phyloP scores from a whole-genome alignment of 169 alveolate species.

The Cryptosporidium baileyi region DNA sequence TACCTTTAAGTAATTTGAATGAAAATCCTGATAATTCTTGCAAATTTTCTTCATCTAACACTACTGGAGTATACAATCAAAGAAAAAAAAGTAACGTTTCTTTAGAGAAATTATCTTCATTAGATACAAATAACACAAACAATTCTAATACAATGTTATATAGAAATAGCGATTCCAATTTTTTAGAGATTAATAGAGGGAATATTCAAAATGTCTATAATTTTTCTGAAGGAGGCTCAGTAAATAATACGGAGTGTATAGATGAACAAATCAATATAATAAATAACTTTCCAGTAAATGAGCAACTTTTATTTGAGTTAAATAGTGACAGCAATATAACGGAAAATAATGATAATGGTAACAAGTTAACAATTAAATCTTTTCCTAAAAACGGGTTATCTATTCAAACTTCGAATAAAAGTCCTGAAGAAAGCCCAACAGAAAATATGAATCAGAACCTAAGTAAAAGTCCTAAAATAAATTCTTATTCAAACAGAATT shows the following conservation, averaged over 20 bases:
- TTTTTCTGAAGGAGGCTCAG: no score
- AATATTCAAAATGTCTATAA: no score
- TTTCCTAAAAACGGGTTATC: not conserved
- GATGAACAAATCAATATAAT: slow-evolving; percentile 10
- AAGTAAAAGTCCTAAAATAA: not conserved
- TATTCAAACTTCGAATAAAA: not conserved
- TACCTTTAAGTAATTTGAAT: not conserved
- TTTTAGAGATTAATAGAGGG: no score
- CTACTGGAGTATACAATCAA: not conserved
- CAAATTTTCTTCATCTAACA: not conserved
- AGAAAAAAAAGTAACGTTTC: not conserved
- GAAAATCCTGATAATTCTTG: not conserved
- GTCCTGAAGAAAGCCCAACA: slow-evolving; percentile 20
- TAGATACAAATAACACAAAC: not conserved
- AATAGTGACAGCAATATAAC: not conserved
- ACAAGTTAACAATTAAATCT: not conserved
- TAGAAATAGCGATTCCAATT: not conserved
- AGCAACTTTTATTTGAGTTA: not conserved
- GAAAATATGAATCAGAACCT: not conserved
- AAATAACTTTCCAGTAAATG: not conserved
- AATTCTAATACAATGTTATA: not conserved
- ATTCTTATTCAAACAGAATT: not conserved
- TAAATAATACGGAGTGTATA: not conserved
- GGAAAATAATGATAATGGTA: not conserved
- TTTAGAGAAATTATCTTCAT: not conserved